Base-by-base conservation (phyloP, 768 basidiomycete genomes). In the Cystobasidium ongulense region DNA sequence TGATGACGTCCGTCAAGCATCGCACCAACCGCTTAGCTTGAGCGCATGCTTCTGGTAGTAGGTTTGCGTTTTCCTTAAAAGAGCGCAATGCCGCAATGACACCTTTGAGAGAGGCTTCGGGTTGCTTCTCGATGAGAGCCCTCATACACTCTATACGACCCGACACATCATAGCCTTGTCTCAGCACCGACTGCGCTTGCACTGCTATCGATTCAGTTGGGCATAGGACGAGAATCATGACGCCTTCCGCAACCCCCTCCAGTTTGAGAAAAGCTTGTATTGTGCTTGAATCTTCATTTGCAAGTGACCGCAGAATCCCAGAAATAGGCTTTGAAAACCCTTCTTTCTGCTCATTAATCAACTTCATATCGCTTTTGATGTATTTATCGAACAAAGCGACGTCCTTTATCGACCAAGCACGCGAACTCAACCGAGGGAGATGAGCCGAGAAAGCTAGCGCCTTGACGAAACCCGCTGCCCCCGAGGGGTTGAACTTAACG, bases 1-100 rank as follows among this genome's bases (percentile, higher is more conserved):
- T 93, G 72, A 97, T 86, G 72, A 96, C 86, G 78, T 99, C 96
- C 15, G 91, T 91, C 77, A 97, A 85, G 81, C 93, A 95, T 1
- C 89, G 88, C 21, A 96, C 96, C 27, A 97, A 86, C 23, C 90
- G 88, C 77, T 90, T 90, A 3, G 96, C 91, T n/a, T 92, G 79
- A 62, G 85, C 88, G 79, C 91, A 92, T 0, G 93, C 94, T 79
- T 98, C 96, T 0, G 90, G 88, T 3, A 91, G 85, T 15, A 79
- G 77, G 13, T 83, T 80, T 0, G 90, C 89, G 76, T 87, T 86
- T 18, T 82, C 81, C 63, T 84, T 84, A 82, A 92, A 97, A 0
- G 81, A 85, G 29, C 83, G 81, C 11, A 98, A 84, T 78, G 88
- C 88, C n/a, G 83, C 82, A 63, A 86, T 84, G 33, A 96, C 83